A percentile compares a stretch with the other conserved stretches of the same genome.
Conservation (phyloP, 1,139 yeast species). For the Zygoascus hellenicus region DNA sequence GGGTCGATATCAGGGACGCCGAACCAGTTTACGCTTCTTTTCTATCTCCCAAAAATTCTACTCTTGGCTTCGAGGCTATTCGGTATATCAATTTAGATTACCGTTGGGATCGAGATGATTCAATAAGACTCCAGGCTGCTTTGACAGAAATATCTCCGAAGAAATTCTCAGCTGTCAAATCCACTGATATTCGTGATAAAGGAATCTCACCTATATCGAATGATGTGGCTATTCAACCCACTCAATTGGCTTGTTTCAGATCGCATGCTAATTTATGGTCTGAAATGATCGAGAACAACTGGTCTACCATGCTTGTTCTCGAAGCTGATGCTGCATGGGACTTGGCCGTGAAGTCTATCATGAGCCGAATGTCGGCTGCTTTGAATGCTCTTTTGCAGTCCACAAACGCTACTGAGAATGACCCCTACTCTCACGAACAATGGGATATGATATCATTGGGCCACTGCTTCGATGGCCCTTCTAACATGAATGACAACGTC, state of each 20-base stretch:
- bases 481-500: constrained; percentile 5
- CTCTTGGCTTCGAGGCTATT: constrained; percentile 19
- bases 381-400: constrained; percentile 10
- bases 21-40: background rate
- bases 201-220: constrained; percentile 14
- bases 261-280: constrained; percentile 16
- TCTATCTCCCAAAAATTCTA: constrained; percentile 10
- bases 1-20: constrained; percentile 1
- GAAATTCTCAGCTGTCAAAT: constrained; percentile 12
- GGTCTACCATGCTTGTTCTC: constrained; percentile 14
- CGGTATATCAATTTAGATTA: constrained; percentile 16
- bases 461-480: constrained; percentile 11
- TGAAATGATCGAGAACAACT: constrained; percentile 12
- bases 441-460: constrained; percentile 16
- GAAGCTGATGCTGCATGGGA: constrained; percentile 20
- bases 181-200: constrained; percentile 9
- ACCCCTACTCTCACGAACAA: constrained; percentile 11
- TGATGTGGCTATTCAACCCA: background rate
- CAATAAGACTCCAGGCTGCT: constrained; percentile 15
- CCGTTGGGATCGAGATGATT: constrained; percentile 16
- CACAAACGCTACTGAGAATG: constrained; percentile 5
- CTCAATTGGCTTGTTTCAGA: constrained; percentile 13
- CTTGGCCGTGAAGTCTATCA: constrained; percentile 11
- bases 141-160: constrained; percentile 13
- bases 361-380: constrained; percentile 14